Evolutionary conservation across 345 rosid species (phyloP).

Genomic region (Ceriops tagal): DNA sequence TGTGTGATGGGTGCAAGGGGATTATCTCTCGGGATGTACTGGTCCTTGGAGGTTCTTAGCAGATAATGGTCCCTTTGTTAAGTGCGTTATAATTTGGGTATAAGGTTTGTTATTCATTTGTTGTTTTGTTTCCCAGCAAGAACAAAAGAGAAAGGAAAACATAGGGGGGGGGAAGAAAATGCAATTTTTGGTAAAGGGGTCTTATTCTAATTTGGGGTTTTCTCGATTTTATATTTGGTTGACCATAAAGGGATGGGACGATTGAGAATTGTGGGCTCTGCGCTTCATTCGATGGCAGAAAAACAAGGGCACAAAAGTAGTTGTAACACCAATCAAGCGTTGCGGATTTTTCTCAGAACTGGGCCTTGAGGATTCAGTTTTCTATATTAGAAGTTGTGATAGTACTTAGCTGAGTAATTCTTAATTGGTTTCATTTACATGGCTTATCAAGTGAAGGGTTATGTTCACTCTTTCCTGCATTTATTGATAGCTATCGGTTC

Average conservation of each 20-base stretch:
- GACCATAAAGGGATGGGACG: neutral
- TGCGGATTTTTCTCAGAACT: no score
- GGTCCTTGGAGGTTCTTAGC: conserved; percentile 24
- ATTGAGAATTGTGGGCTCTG: neutral
- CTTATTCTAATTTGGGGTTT: neutral
- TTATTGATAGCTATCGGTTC: conserved; percentile 14
- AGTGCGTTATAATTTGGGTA: neutral
- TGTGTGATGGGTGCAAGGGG: conserved; percentile 34
- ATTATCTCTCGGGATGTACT: conserved; percentile 20
- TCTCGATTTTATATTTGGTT: neutral
- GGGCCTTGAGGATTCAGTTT: no score
- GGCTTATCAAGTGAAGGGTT: neutral
- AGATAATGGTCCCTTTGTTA: conserved; percentile 18
- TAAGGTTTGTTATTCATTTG: neutral
- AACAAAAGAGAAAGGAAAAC: neutral
- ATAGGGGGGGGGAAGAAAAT: neutral
- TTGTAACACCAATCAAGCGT: no score
- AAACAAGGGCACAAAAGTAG: neutral
- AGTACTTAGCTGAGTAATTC: neutral
- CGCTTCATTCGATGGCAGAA: neutral
- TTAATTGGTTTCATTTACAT: neutral
- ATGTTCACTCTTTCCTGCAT: conserved; percentile 16
- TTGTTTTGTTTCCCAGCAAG: neutral
- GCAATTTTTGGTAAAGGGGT: neutral
- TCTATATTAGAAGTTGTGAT: neutral